Conservation (phyloP, 2,329 filamentous ascomycete species). For the Scolecobasidium constrictum region DNA sequence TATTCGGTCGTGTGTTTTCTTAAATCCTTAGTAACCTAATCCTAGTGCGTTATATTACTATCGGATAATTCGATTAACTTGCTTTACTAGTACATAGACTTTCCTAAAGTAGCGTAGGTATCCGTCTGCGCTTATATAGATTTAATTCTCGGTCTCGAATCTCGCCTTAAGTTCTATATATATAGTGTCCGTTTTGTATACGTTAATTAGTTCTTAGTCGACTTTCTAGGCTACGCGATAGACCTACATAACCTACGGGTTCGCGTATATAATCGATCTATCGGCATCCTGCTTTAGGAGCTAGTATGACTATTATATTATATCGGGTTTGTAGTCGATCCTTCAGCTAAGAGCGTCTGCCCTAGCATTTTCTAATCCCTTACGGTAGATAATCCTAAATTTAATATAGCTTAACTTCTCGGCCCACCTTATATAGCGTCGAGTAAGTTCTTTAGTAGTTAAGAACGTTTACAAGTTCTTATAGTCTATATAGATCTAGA, state of each 20-base stretch:
- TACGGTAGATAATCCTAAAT: slow-evolving; percentile 9
- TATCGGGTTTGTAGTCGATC: no score
- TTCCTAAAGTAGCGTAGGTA: background rate
- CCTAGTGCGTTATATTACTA: no score
- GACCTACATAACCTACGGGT: background rate
- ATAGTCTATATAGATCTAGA: no score
- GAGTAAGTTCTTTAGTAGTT: slow-evolving; percentile 15
- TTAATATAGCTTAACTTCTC: slow-evolving; percentile 10
- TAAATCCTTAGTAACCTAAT: no score
- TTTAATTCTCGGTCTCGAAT: background rate
- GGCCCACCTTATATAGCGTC: slow-evolving; percentile 15
- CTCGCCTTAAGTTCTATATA: background rate
- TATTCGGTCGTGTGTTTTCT: no score
- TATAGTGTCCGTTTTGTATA: background rate
- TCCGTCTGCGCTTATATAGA: background rate
- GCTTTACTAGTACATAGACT: slow-evolving; percentile 1
- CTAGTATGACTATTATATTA: background rate
- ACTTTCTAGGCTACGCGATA: background rate
- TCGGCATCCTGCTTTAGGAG: background rate
- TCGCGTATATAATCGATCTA: background rate
- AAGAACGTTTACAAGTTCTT: no score
- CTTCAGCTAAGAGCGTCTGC: no score
- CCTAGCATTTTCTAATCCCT: no score
- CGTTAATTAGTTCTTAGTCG: background rate
- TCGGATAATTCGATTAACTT: no score